Evolutionary conservation across 2,329 filamentous ascomycete species (phyloP).

Genomic region (Alternaria gansuensis): DNA sequence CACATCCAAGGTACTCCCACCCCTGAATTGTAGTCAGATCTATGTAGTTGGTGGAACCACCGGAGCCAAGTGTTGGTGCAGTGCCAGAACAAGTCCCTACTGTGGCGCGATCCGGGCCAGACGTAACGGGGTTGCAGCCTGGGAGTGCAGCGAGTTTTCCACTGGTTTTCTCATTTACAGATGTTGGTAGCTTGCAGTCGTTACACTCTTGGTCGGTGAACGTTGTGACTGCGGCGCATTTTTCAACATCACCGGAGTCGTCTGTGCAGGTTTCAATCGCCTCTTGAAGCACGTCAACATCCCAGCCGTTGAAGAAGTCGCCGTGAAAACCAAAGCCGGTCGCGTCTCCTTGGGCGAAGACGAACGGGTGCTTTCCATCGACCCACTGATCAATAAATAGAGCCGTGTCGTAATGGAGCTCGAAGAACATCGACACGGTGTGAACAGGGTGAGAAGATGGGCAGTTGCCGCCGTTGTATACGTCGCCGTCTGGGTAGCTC

Average conservation of each 20-base stretch:
- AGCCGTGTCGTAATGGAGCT: slow-evolving; percentile 64
- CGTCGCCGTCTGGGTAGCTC: slow-evolving; percentile 63
- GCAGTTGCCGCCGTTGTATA: slow-evolving; percentile 63
- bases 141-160: slow-evolving; percentile 60
- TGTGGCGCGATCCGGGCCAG: slow-evolving; percentile 33
- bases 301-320: slow-evolving; percentile 77
- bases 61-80: slow-evolving; percentile 17
- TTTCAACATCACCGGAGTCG: slow-evolving; percentile 30
- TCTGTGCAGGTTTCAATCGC: slow-evolving; percentile 74
- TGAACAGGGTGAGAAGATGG: slow-evolving; percentile 61
- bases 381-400: slow-evolving; percentile 58
- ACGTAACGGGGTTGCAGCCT: slow-evolving; percentile 65
- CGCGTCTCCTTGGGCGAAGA: slow-evolving; percentile 73
- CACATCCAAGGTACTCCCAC: slow-evolving; percentile 71
- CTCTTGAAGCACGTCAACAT: slow-evolving; percentile 68
- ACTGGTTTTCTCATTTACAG: slow-evolving; percentile 55
- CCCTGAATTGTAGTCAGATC: slow-evolving; percentile 61
- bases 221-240: slow-evolving; percentile 60
- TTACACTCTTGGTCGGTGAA: slow-evolving; percentile 57
- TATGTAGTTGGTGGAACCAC: slow-evolving; percentile 19
- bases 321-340: slow-evolving; percentile 76
- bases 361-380: slow-evolving; percentile 58
- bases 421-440: slow-evolving; percentile 66
- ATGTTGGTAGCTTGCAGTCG: slow-evolving; percentile 61
- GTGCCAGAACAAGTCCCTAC: slow-evolving; percentile 51